Conservation (phyloP, 345 rosid genomes). For the Streptanthus diversifolius region DNA sequence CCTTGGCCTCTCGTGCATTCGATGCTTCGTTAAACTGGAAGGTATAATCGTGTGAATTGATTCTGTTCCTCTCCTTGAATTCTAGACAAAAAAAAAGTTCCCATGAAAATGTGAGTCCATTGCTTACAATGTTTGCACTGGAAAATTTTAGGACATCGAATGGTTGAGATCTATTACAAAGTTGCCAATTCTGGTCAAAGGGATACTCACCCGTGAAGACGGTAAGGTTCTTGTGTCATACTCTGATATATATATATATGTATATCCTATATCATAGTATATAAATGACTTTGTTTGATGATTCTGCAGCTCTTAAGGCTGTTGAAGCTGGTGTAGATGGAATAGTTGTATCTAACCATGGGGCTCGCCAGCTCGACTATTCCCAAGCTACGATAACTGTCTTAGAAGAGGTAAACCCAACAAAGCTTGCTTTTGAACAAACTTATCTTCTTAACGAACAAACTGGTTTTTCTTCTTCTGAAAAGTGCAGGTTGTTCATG, state of each 20-base stretch:
- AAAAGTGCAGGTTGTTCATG: slow-evolving; percentile 57
- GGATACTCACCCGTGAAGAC: slow-evolving; percentile 75
- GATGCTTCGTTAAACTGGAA: slow-evolving; percentile 76
- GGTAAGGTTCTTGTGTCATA: slow-evolving; percentile 44
- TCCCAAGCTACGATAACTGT: slow-evolving; percentile 61
- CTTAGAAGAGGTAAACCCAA: slow-evolving; percentile 67
- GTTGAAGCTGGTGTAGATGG: slow-evolving; percentile 66
- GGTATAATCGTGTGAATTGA: slow-evolving; percentile 38
- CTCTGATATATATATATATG: neutral
- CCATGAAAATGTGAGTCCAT: neutral
- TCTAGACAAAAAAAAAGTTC: neutral
- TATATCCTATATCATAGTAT: too few species aligned
- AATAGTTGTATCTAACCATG: slow-evolving; percentile 77
- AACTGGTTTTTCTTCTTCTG: neutral
- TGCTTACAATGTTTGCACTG: neutral
- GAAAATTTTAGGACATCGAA: slow-evolving; percentile 55
- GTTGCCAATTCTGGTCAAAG: slow-evolving; percentile 75
- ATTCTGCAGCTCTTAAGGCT: slow-evolving; percentile 59
- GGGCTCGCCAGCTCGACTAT: slow-evolving; percentile 75
- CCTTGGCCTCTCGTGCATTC: slow-evolving; percentile 35
- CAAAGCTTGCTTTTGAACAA: neutral
- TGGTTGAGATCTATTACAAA: slow-evolving; percentile 78
- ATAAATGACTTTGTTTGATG: too few species aligned
- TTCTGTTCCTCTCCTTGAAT: neutral
- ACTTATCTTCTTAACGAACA: neutral